Evolutionary conservation across 768 basidiomycete species (phyloP), one percentile per base, ranked within the genome.

Genomic region (Lactarius quietus): DNA sequence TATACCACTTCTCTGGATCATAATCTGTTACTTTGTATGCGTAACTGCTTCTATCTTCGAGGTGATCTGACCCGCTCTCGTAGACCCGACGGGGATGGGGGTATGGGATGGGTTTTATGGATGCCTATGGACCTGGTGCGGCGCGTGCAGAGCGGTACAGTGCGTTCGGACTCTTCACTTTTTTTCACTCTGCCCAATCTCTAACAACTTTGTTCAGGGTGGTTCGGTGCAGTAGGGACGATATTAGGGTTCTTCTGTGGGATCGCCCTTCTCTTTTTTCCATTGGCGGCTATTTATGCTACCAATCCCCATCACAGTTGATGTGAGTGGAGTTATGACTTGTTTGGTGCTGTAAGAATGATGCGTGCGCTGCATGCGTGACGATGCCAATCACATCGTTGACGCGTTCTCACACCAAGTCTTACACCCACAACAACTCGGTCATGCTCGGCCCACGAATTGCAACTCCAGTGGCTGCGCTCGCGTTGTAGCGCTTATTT

Each of bases 221-320:
- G 59, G 64, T 29, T 48, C 10, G 54, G 54, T 26, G 28, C 59
- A 1, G 20, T 39, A 3, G 64, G 59, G 5, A 14, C 29, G 5
- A 60, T 35, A 9, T 18, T 61, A 17, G 64, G 64, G 1, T 51
- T 65, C 29, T 56, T 56, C 28, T 60, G 43, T 6, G 64, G 64
- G 15, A 60, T 56, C 6, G 43, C 41, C 3, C 28, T 65, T 18
- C 35, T 65, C 29, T 60, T 35, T 14, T 60, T 18, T 6, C 64
- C 64, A 3, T 58, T 51, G 35, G 8, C 12, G 1, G 1, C 12
- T 12, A 1, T 36, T 36, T 36, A 36, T 33, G n/a, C n/a, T n/a
- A n/a, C n/a, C n/a, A n/a, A n/a, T n/a, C n/a, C n/a, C n/a, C n/a
- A n/a, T n/a, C n/a, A n/a, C n/a, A n/a, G n/a, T n/a, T n/a, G n/a